Conservation (phyloP, 352 stramenopile genomes). For the Achlya hypogyna region DNA sequence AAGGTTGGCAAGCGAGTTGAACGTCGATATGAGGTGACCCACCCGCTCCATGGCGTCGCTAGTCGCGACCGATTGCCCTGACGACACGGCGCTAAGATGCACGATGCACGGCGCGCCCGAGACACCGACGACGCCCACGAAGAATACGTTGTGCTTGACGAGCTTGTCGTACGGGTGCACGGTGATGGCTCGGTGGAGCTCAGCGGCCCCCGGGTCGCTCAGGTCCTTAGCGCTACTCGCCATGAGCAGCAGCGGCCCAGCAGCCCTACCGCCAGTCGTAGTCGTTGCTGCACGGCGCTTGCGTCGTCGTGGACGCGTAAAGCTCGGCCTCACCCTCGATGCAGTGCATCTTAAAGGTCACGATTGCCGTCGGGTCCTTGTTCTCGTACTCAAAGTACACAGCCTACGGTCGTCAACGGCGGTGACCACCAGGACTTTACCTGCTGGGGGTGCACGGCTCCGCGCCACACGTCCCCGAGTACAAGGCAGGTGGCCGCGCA, state of each 20-base stretch:
- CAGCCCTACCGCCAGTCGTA: slow-evolving; percentile 23
- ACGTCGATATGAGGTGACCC: background rate
- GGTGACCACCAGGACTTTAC: too few relatives aligned
- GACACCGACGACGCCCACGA: background rate
- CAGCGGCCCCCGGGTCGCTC: background rate
- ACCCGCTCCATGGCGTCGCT: slow-evolving; percentile 10
- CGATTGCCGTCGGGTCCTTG: background rate
- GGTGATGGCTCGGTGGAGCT: background rate
- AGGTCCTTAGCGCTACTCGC: background rate
- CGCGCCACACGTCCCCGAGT: background rate
- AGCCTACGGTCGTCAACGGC: background rate
- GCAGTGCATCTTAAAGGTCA: slow-evolving; percentile 10
- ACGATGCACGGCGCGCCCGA: background rate
- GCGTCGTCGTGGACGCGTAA: slow-evolving; percentile 2
- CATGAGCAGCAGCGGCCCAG: slow-evolving; percentile 19
- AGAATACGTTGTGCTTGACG: background rate
- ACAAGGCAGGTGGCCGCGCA: background rate
- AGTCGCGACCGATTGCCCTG: background rate
- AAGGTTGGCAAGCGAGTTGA: slow-evolving; percentile 10
- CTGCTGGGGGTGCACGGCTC: too few relatives aligned
- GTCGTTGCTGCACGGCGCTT: slow-evolving; percentile 3
- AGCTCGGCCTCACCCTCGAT: background rate
- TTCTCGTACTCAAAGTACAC: slow-evolving; percentile 8
- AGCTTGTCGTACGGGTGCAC: slow-evolving; percentile 4
- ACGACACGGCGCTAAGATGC: slow-evolving; percentile 9